Percentiles rank a stretch among this genome's conserved stretches.
Conservation (phyloP, 768 basidiomycete species). For the Tylopilus vinaceipallidus region DNA sequence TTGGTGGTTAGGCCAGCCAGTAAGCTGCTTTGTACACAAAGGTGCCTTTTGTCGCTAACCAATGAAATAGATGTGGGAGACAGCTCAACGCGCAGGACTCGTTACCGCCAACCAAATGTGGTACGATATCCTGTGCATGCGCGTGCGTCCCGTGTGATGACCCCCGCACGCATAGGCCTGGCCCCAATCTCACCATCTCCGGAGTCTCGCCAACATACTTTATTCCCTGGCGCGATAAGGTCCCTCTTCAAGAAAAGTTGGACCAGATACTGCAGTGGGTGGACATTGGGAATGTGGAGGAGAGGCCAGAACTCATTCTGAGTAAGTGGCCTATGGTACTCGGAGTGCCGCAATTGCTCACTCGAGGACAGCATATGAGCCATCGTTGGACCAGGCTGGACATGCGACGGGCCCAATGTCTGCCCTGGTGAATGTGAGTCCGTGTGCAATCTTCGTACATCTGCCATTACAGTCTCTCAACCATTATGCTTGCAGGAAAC, state of each 20-base stretch:
- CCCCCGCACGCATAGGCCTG: conserved; percentile 54
- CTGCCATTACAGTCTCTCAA: background rate
- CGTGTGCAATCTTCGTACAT: background rate
- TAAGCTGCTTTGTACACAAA: conserved; percentile 35
- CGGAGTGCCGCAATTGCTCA: background rate
- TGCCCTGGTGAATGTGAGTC: conserved; percentile 63
- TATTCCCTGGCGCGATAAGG: conserved; percentile 69
- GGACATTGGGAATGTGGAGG: conserved; percentile 61
- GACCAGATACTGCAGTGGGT: conserved; percentile 81
- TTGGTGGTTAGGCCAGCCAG: conserved; percentile 93
- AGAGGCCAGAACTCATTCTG: conserved; percentile 75
- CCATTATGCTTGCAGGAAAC: conserved; percentile 44
- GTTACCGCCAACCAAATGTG: conserved; percentile 91
- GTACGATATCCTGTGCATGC: conserved; percentile 38
- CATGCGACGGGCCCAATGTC: conserved; percentile 72
- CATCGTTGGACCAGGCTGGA: conserved; percentile 83
- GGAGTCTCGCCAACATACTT: conserved; percentile 73
- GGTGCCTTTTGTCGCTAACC: background rate
- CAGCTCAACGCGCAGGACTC: conserved; percentile 68
- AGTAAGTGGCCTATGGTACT: conserved; percentile 39
- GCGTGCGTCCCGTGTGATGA: background rate
- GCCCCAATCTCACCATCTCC: conserved; percentile 67
- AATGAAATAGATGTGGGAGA: conserved; percentile 80
- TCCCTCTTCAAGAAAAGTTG: conserved; percentile 62
- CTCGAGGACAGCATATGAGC: conserved; percentile 63